Percentiles rank a stretch among this genome's conserved stretches.
Evolutionary conservation across 1,139 yeast species (phyloP).

Genomic region (Eremothecium cymbalariae): DNA sequence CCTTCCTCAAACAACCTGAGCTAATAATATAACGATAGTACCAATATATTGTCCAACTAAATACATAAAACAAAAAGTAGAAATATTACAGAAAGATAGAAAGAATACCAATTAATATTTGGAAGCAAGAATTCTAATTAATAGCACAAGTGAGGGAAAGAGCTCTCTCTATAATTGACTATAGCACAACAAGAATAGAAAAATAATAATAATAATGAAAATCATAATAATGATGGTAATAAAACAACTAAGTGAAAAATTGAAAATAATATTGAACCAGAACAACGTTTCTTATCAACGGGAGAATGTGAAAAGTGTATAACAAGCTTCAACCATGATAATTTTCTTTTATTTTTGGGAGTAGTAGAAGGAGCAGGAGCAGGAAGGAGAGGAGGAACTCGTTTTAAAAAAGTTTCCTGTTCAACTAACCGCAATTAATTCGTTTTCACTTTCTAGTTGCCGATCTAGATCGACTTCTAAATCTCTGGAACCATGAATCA

Average conservation of each 20-base stretch:
- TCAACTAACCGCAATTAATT: not conserved
- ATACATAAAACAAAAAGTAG: slow-evolving; percentile 5
- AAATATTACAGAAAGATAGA: slow-evolving; percentile 14
- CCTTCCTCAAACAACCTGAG: too few species aligned
- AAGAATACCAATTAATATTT: slow-evolving; percentile 2
- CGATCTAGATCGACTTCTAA: slow-evolving; percentile 28
- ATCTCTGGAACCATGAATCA: slow-evolving; percentile 29
- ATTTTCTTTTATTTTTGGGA: too few species aligned
- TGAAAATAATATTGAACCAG: not conserved
- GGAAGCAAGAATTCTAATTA: slow-evolving; percentile 1
- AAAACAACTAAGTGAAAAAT: too few species aligned
- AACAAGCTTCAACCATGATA: too few species aligned
- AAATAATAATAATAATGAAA: not conserved
- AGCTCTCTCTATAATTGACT: not conserved
- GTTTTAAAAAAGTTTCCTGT: slow-evolving; percentile 5
- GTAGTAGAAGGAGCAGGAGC: slow-evolving; percentile 13
- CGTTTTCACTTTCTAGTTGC: slow-evolving; percentile 7
- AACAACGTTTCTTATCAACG: slow-evolving; percentile 1
- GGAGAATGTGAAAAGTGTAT: too few species aligned
- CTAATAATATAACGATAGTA: not conserved
- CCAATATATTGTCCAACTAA: slow-evolving; percentile 6
- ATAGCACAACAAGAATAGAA: too few species aligned
- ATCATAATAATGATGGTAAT: slow-evolving; percentile 1
- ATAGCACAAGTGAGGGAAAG: slow-evolving; percentile 6
- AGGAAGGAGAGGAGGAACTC: slow-evolving; percentile 24